Base-by-base conservation (phyloP, 768 basidiomycete species). In the Auriscalpium microsporum region DNA sequence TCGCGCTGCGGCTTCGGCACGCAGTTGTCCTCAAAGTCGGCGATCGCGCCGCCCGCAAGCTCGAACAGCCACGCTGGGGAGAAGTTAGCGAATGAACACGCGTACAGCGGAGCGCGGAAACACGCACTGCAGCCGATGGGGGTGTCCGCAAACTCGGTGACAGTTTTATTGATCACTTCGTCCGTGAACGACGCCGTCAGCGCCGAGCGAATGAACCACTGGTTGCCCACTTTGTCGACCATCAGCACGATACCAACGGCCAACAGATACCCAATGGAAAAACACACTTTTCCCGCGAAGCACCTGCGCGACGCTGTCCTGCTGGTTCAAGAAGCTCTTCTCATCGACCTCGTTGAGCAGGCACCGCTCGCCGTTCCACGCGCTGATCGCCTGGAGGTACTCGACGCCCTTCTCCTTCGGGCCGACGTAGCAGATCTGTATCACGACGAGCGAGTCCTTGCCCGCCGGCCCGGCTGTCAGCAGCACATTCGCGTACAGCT, bases 371-470 rank as follows among this genome's bases (percentile, higher is more conserved):
- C 92, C 92, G 46, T 88, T 84, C 94, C 94, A 96, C 35, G 86
- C 85, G 7, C 84, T 84, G 60, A 95, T 85, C n/a, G 84, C 79
- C 56, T 93, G 81, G 52, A 90, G 82, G 60, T 90, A 90, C 65
- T 84, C 83, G 2, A 84, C 80, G 0, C 83, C 84, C 60, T 85
- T 81, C 57, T 86, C 82, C 60, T 81, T 79, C 0, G 83, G 75
- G 0, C 94, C 94, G 45, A 90, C 69, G 67, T 86, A 95, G 70
- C 94, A 96, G 72, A 95, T 86, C 67, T 96, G 94, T 50, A 96
- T 82, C 38, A 94, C 89, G 56, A 93, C 80, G 45, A 96, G 81
- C 14, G 90, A 93, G 60, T 90, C 88, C 61, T 87, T 79, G 50
- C 83, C 83, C 10, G 81, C 83, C 4, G 92, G 91, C 8, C 94